Conservation (phyloP, 768 basidiomycete genomes). For the Sistotremastrum niveocremeum region DNA sequence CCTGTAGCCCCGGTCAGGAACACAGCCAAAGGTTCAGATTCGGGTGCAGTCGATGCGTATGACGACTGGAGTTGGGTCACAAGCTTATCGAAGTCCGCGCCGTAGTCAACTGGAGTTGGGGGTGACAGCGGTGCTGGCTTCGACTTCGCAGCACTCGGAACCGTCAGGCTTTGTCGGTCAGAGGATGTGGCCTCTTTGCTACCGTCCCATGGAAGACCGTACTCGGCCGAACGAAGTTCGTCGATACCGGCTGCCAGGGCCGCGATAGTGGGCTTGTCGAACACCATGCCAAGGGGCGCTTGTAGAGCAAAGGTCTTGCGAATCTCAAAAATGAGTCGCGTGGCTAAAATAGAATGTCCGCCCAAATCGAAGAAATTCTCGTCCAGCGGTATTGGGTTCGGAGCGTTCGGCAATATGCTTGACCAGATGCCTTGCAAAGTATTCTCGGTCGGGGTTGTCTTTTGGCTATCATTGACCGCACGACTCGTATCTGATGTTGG, state of each 20-base stretch:
- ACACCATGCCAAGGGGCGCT: conserved; percentile 84
- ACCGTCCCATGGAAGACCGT: conserved; percentile 45
- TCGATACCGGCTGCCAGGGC: conserved; percentile 72
- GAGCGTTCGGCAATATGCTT: conserved; percentile 63
- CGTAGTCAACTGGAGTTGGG: conserved; percentile 46
- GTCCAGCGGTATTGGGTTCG: conserved; percentile 67
- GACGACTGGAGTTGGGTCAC: conserved; percentile 39
- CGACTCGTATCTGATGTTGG: conserved; percentile 26
- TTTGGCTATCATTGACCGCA: conserved; percentile 19
- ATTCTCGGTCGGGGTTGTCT: conserved; percentile 57
- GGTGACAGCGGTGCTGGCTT: conserved; percentile 7
- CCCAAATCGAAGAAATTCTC: conserved; percentile 98
- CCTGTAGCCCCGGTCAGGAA: conserved; percentile 97
- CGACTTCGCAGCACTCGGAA: conserved; percentile 7
- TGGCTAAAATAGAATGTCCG: conserved; percentile 96
- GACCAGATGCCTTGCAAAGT: conserved; percentile 80
- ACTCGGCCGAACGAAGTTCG: conserved; percentile 57
- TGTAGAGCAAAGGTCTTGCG: conserved; percentile 84
- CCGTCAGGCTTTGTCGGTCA: conserved; percentile 6
- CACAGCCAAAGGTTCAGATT: conserved; percentile 52
- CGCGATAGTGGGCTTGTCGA: conserved; percentile 76
- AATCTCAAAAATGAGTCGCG: conserved; percentile 92
- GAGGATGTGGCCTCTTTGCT: conserved; percentile 8
- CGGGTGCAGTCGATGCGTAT: conserved; percentile 49
- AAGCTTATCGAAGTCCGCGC: conserved; percentile 60